phyloP scores from a whole-genome alignment of 2,329 filamentous ascomycete genomes.

The Colletotrichum tanaceti region DNA sequence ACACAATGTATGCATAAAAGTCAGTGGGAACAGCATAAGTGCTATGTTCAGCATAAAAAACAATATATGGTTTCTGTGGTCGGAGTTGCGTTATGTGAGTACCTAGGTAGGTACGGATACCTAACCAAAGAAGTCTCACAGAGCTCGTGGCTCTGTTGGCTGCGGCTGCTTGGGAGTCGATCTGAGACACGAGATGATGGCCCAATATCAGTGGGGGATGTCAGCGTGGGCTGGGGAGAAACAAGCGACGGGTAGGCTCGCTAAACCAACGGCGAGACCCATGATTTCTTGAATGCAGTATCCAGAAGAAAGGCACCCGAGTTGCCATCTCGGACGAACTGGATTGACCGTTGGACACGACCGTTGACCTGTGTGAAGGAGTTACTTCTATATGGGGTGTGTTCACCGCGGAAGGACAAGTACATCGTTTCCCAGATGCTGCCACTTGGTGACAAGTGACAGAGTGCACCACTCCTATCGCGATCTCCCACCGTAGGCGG shows the following conservation, averaged over 20 bases:
- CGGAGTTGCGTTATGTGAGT: no score
- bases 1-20: no score
- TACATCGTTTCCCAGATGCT: neutral
- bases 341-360: neutral
- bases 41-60: no score
- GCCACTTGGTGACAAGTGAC: conserved; percentile 4
- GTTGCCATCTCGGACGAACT: neutral
- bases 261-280: neutral
- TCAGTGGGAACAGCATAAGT: no score
- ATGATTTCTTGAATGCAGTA: no score
- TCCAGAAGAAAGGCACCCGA: neutral
- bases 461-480: conserved; percentile 11
- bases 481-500: conserved; percentile 11
- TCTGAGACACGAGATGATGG: neutral
- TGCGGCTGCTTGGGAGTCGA: neutral
- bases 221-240: neutral
- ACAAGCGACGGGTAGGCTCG: no score
- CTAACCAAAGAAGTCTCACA: neutral
- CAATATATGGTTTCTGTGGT: no score
- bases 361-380: no score
- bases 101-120: no score
- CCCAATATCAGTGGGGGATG: neutral
- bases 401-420: no score
- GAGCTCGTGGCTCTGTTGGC: neutral
- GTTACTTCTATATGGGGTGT: no score